Conservation (phyloP, 1,284 basidiomycete genomes). For the Leccinum fuscescens region DNA sequence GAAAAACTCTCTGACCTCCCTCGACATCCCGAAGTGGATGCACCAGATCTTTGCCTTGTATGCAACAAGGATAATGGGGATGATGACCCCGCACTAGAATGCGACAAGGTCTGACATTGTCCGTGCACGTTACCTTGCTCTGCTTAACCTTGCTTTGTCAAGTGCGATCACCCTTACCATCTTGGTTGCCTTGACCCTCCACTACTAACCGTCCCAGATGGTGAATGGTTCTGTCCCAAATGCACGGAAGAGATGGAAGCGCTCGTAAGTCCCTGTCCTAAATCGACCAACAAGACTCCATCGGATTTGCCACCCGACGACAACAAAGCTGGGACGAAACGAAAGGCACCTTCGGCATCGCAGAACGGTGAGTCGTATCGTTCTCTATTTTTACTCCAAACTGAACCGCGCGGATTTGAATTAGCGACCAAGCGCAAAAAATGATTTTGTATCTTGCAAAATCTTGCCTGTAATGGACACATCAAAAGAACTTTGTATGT, state of each 20-base stretch:
- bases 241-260: conserved; percentile 42
- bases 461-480: neutral
- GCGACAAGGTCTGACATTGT: conserved; percentile 70
- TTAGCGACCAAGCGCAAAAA: conserved; percentile 33
- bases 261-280: conserved; percentile 19
- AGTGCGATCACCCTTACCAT: conserved; percentile 93
- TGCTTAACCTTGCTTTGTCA: conserved; percentile 6
- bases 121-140: neutral
- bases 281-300: conserved; percentile 9
- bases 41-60: conserved; percentile 68
- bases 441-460: conserved; percentile 8
- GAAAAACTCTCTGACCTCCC: conserved; percentile 71
- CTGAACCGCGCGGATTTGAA: neutral
- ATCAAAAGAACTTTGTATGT: conserved; percentile 1
- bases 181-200: conserved; percentile 80
- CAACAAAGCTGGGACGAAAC: conserved; percentile 24
- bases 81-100: conserved; percentile 70
- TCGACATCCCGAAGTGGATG: conserved; percentile 73
- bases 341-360: conserved; percentile 23
- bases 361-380: conserved; percentile 24
- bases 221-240: conserved; percentile 88
- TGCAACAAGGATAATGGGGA: conserved; percentile 71
- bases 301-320: neutral
- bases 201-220: conserved; percentile 75
- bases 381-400: no score